A percentile compares a stretch with the other conserved stretches of the same genome.
phyloP scores from a whole-genome alignment of 208 protist genomes.

The Leishmania turanica region DNA sequence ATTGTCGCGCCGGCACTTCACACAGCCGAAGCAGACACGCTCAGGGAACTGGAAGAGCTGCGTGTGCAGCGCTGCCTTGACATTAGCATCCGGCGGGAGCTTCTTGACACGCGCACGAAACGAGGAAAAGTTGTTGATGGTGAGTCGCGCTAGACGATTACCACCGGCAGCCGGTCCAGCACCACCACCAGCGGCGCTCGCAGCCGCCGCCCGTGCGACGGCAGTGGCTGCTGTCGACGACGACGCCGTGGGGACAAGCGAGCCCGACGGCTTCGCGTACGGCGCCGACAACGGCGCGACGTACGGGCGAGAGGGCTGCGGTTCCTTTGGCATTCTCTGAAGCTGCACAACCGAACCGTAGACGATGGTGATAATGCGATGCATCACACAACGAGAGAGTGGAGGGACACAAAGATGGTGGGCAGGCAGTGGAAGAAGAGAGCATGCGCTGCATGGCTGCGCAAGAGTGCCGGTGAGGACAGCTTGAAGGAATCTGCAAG shows the following conservation, averaged over 20 bases:
- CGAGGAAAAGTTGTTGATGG: constrained; percentile 73
- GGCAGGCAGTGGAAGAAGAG: not conserved
- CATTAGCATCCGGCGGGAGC: constrained; percentile 76
- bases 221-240: constrained; percentile 12
- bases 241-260: constrained; percentile 8
- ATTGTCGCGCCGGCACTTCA: constrained; percentile 80
- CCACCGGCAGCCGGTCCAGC: constrained; percentile 1
- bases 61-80: constrained; percentile 50
- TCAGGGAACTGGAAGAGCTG: constrained; percentile 74
- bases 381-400: not conserved
- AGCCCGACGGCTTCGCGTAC: constrained; percentile 19
- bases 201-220: constrained; percentile 6
- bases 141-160: constrained; percentile 43
- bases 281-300: constrained; percentile 17
- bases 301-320: constrained; percentile 6
- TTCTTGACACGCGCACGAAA: constrained; percentile 69
- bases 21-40: constrained; percentile 69
- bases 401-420: not conserved
- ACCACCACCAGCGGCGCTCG: not conserved
- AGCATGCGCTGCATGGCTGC: not conserved
- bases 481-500: not conserved
- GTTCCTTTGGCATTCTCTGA: constrained; percentile 32
- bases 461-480: not conserved
- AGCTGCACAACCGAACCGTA: not conserved
- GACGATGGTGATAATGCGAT: not conserved